phyloP scores from a whole-genome alignment of 1,284 basidiomycete species.

The Rhodotorula sp. region DNA sequence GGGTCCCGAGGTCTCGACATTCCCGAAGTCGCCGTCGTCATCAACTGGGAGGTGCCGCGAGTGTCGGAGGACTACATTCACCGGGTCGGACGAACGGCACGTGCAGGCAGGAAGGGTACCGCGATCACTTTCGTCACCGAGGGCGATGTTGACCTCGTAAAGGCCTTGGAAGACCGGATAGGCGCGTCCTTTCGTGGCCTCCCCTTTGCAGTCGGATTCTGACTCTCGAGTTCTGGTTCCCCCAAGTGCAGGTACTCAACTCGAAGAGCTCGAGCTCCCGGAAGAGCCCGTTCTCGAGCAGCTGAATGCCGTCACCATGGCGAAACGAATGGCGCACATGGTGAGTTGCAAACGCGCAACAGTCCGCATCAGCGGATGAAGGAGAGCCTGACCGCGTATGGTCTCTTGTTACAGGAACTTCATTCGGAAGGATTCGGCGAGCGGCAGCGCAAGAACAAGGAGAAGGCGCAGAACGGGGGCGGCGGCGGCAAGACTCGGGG shows the following conservation, averaged over 20 bases:
- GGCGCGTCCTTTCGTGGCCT: slow-evolving; percentile 55
- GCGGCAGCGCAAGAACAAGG: slow-evolving; percentile 72
- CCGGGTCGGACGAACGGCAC: slow-evolving; percentile 75
- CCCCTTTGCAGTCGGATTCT: slow-evolving; percentile 2
- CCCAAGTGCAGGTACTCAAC: slow-evolving; percentile 60
- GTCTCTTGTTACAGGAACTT: slow-evolving; percentile 62
- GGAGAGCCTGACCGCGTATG: background rate
- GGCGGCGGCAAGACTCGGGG: background rate
- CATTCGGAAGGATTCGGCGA: slow-evolving; percentile 89
- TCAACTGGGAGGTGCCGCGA: slow-evolving; percentile 96
- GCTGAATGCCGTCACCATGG: slow-evolving; percentile 82
- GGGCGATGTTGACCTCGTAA: slow-evolving; percentile 78
- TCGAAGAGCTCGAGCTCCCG: slow-evolving; percentile 69
- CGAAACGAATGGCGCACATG: slow-evolving; percentile 91
- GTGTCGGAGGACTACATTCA: slow-evolving; percentile 66
- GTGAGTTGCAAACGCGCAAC: slow-evolving; percentile 53
- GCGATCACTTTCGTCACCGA: slow-evolving; percentile 95
- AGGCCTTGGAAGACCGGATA: slow-evolving; percentile 82
- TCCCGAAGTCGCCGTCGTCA: slow-evolving; percentile 94
- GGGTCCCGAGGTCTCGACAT: slow-evolving; percentile 95
- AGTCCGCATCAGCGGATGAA: too few relatives aligned
- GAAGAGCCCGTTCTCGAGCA: slow-evolving; percentile 82
- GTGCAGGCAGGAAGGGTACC: slow-evolving; percentile 84
- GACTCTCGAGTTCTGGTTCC: too few relatives aligned
- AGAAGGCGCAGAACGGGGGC: slow-evolving; percentile 53